Evolutionary conservation across 495 filamentous ascomycete species (phyloP).

Genomic region (Hypoxylon rickii): DNA sequence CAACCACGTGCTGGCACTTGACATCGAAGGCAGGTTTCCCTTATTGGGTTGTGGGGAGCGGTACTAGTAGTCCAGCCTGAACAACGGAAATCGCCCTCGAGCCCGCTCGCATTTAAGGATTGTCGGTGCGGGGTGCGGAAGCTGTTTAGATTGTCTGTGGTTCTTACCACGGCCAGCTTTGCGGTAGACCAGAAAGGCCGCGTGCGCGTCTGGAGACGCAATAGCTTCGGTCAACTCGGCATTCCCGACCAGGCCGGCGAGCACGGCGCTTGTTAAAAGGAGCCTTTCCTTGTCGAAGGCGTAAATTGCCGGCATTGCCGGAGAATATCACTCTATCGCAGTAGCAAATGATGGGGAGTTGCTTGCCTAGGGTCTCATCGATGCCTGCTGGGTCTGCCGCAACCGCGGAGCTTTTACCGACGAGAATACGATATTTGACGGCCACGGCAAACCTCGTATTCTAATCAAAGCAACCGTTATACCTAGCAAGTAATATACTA

Average conservation of each 20-base stretch:
- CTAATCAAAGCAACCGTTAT: conserved; percentile 53
- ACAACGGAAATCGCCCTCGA: conserved; percentile 62
- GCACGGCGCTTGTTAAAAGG: conserved; percentile 54
- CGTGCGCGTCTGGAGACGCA: conserved; percentile 85
- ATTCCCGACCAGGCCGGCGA: conserved; percentile 67
- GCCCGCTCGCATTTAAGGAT: conserved; percentile 67
- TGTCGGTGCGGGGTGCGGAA: conserved; percentile 58
- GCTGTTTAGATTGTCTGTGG: conserved; percentile 63
- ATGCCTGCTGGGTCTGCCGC: conserved; percentile 66
- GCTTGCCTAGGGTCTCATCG: conserved; percentile 71
- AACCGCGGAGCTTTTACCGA: conserved; percentile 49
- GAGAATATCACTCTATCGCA: conserved; percentile 70
- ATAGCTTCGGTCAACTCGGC: conserved; percentile 81
- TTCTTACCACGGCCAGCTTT: conserved; percentile 75
- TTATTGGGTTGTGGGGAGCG: conserved; percentile 78
- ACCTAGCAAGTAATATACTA: conserved; percentile 16
- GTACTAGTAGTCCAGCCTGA: conserved; percentile 65
- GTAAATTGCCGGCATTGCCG: conserved; percentile 62
- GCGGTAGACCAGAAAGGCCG: conserved; percentile 72
- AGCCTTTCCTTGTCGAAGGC: conserved; percentile 41
- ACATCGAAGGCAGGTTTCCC: conserved; percentile 65
- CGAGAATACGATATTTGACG: conserved; percentile 61
- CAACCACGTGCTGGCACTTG: conserved; percentile 74
- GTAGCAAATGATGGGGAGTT: conserved; percentile 64
- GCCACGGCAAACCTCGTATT: conserved; percentile 56